Base-by-base conservation (phyloP, 371 early-diverging fungal genomes). In the Apophysomyces elegans region DNA sequence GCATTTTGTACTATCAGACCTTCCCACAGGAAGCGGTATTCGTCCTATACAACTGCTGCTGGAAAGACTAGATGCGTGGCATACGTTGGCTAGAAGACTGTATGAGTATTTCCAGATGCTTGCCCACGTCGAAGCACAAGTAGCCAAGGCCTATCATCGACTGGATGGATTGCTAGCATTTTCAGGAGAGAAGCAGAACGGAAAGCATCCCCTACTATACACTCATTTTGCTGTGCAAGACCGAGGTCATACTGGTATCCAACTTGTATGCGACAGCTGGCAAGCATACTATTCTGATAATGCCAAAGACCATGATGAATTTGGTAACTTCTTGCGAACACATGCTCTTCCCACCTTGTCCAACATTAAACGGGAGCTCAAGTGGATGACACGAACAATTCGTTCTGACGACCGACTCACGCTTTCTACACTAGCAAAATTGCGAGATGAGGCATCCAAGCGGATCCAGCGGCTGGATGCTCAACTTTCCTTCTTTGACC, bases 1-100 rank as follows among this genome's bases (percentile, higher is more conserved):
- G 39, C 16, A 36, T 45, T 11, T 13, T 7, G 18, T 26, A 45
- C 12, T 38, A 46, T 13, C 35, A 14, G 44, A 43, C 21, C n/a
- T 50, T 50, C 21, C 54, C 16, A n/a, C 44, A 62, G 37, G 12
- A 18, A 35, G 36, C 13, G 67, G 73, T 0, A 80, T 80, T 26
- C 77, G 65, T 12, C 80, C 80, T 18, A 74, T 75, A 5, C 56
- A 68, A 32, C 37, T 77, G 2, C 56, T 80, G 26, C 37, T 73
- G 8, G 74, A 80, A 46, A 67, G 80, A 41, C 45, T 80, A 2
- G 74, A 80, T 26, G 77, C 77, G 1, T 80, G 80, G 80, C 60
- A 75, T 21, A 14, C 67, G 5, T 21, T 80, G 9, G 38, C 72
- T 2, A 73, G 70, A 46, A 63, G 75, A 8, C 46, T 80, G 0